These are phyloP conservation scores for Kentomonas sorsogonicus DNA, from an alignment of 208 protist genomes.

Conservation along the genomic window DNA sequence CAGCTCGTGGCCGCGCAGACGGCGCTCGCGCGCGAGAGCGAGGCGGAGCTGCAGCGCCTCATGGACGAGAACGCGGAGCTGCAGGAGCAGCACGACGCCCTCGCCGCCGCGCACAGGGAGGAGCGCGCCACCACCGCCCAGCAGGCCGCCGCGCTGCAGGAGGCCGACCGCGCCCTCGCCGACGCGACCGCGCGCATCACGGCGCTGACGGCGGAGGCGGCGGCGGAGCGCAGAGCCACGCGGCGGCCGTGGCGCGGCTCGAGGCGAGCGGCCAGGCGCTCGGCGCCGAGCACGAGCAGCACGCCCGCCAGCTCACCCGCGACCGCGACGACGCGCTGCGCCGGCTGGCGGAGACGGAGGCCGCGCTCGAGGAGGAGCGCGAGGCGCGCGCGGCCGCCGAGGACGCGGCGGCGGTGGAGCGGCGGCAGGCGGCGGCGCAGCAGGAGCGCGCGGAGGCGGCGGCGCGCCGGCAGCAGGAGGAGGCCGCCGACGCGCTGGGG, in stretches of 20 bases:
- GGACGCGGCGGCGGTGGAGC: constrained; percentile 6
- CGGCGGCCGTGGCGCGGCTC: constrained; percentile 18
- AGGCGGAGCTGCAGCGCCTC: constrained; percentile 46
- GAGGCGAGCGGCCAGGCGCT: constrained; percentile 22
- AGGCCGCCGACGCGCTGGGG: constrained; percentile 26
- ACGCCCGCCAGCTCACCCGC: constrained; percentile 29
- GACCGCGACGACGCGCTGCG: constrained; percentile 22
- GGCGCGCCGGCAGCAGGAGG: constrained; percentile 15
- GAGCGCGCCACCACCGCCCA: constrained; percentile 7
- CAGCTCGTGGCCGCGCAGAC: constrained; percentile 53
- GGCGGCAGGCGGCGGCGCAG: constrained; percentile 11
- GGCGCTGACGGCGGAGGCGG: constrained; percentile 20
- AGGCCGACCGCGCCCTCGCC: constrained; percentile 25
- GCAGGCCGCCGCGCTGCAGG: constrained; percentile 21
- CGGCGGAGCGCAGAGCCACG: constrained; percentile 17
- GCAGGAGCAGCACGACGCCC: constrained; percentile 28
- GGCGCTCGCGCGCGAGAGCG: constrained; percentile 37
- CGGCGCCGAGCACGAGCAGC: constrained; percentile 38
- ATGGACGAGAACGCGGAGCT: constrained; percentile 37
- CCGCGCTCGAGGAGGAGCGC: constrained; percentile 23
- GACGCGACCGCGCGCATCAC: constrained; percentile 26
- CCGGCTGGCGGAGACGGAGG: constrained; percentile 15
- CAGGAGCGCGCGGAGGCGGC: constrained; percentile 15
- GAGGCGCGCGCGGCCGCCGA: constrained; percentile 15
- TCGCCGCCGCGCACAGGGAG: constrained; percentile 15